Conservation (phyloP, 148 eudicot species). For the Persicaria tinctoria region DNA sequence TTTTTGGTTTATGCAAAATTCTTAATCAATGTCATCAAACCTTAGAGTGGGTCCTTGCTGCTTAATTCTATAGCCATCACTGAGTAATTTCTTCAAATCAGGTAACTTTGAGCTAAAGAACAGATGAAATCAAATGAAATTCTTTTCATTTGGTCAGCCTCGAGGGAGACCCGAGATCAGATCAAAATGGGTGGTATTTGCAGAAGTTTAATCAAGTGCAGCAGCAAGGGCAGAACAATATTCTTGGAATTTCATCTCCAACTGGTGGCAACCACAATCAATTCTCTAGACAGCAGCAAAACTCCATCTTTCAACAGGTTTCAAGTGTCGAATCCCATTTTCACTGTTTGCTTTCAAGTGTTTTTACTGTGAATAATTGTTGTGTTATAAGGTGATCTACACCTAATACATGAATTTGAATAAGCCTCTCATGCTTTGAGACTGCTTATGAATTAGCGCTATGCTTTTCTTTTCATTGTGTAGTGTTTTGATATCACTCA, state of each 20-base stretch:
- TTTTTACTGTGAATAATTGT: too few species aligned
- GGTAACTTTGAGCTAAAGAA: conserved; percentile 8
- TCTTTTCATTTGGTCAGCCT: conserved; percentile 47
- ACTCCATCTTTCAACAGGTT: conserved; percentile 77
- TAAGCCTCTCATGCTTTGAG: too few species aligned
- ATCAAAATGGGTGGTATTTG: conserved; percentile 83
- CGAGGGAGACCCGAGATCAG: conserved; percentile 98
- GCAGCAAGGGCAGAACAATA: conserved; percentile 78
- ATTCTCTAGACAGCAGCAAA: conserved; percentile 78
- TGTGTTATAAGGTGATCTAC: too few species aligned
- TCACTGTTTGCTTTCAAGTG: too few species aligned
- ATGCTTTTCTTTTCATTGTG: too few species aligned
- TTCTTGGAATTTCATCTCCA: conserved; percentile 69
- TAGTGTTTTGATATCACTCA: too few species aligned
- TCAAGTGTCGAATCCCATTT: too few species aligned
- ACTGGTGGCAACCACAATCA: conserved; percentile 70
- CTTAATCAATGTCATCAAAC: not conserved
- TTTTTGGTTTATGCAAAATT: not conserved
- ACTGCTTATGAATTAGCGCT: too few species aligned
- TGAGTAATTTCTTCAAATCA: not conserved
- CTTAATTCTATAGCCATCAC: not conserved
- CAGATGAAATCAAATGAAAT: not conserved
- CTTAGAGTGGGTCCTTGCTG: not conserved
- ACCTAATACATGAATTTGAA: too few species aligned
- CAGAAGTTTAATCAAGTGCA: conserved; percentile 83